phyloP scores from a whole-genome alignment of 345 rosid species.

The Syzygium jambos region DNA sequence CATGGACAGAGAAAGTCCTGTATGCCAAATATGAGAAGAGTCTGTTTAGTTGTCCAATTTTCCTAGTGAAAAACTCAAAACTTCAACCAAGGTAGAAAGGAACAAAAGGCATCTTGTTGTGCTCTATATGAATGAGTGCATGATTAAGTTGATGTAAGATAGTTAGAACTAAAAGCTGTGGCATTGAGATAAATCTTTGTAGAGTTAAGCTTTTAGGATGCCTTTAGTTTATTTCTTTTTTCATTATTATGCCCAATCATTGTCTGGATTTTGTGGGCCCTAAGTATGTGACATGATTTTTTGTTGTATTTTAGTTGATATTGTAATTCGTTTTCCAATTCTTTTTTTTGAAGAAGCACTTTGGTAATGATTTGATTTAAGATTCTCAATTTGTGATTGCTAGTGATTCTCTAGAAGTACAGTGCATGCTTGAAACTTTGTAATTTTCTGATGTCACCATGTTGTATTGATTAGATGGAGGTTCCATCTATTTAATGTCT shows the following conservation, averaged over 20 bases:
- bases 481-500: neutral
- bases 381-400: neutral
- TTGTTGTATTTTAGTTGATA: neutral
- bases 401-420: neutral
- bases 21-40: neutral
- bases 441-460: neutral
- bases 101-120: neutral
- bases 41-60: neutral
- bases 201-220: neutral
- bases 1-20: neutral
- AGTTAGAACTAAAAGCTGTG: neutral
- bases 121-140: neutral
- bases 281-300: neutral
- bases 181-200: neutral
- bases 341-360: neutral
- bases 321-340: neutral
- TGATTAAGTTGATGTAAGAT: neutral
- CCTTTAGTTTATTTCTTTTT: neutral
- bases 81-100: neutral
- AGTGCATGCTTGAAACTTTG: neutral
- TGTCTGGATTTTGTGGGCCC: neutral
- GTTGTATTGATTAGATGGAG: neutral
- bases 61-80: neutral
- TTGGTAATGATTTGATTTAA: neutral
- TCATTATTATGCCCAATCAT: neutral